phyloP scores from a whole-genome alignment of 2,329 filamentous ascomycete species.

The Fusarium pseudograminearum region DNA sequence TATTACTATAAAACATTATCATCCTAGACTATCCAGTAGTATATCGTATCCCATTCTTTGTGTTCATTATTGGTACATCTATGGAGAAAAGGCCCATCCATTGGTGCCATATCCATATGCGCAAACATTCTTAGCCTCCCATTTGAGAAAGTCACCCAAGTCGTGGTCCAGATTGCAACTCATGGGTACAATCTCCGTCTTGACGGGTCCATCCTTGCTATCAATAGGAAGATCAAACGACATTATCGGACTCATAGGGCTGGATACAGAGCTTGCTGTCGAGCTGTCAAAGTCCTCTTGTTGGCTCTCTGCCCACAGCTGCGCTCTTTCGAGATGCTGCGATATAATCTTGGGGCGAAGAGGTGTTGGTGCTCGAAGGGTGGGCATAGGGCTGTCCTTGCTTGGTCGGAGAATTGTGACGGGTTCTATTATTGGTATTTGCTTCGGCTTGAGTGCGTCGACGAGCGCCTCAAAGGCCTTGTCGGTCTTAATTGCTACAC shows the following conservation, averaged over 20 bases:
- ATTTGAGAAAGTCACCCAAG: slow-evolving; percentile 17
- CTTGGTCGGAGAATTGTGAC: background rate
- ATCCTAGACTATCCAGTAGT: slow-evolving; percentile 8
- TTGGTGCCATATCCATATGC: slow-evolving; percentile 23
- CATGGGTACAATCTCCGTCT: slow-evolving; percentile 1
- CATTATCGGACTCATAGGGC: slow-evolving; percentile 10
- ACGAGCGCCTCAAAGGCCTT: slow-evolving; percentile 19
- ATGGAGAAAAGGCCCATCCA: slow-evolving; percentile 1
- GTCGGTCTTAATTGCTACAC: slow-evolving; percentile 9
- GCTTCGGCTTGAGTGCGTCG: background rate
- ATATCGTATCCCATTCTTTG: background rate
- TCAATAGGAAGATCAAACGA: rapidly evolving
- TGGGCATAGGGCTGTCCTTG: background rate
- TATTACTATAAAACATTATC: slow-evolving; percentile 5
- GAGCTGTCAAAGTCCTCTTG: slow-evolving; percentile 7
- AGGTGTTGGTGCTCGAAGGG: slow-evolving; percentile 16
- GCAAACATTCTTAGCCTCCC: slow-evolving; percentile 26
- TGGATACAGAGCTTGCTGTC: background rate
- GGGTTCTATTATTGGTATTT: background rate
- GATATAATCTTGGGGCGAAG: slow-evolving; percentile 15
- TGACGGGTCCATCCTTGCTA: background rate
- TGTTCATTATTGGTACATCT: background rate
- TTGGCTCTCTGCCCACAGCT: slow-evolving; percentile 14
- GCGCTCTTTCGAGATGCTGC: slow-evolving; percentile 14
- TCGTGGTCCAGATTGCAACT: slow-evolving; percentile 23